Percentiles rank a stretch among this genome's conserved stretches.
phyloP scores from a whole-genome alignment of 345 rosid species.

The Lepidium aucheri region DNA sequence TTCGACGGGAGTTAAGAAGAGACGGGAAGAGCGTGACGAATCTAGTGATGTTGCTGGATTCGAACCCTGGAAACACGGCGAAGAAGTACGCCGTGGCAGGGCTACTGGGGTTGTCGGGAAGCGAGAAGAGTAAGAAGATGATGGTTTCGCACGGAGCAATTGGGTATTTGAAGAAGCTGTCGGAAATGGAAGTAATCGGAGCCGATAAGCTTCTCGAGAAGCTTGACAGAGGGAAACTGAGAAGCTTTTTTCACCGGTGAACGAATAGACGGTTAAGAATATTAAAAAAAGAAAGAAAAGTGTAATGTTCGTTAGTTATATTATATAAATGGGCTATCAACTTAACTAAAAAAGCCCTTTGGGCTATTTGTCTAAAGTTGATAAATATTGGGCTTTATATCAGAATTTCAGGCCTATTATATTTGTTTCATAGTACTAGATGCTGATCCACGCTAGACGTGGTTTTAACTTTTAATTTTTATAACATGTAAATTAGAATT shows the following conservation, averaged over 20 bases:
- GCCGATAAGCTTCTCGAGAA: constrained; percentile 76
- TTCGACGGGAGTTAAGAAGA: constrained; percentile 51
- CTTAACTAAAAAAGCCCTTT: not conserved
- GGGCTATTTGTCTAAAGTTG: not conserved
- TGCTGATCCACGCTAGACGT: too few species aligned
- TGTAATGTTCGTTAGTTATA: not conserved
- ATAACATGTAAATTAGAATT: too few species aligned
- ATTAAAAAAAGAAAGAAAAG: not conserved
- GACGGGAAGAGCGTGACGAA: constrained; percentile 68
- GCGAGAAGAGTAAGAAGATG: constrained; percentile 76
- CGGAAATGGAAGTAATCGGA: constrained; percentile 80
- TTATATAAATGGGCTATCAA: too few species aligned
- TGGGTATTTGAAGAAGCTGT: constrained; percentile 86
- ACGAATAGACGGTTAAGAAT: too few species aligned
- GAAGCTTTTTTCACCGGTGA: constrained; percentile 46
- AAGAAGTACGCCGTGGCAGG: constrained; percentile 80
- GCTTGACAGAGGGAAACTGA: constrained; percentile 63
- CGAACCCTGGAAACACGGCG: constrained; percentile 73
- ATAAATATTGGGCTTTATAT: too few species aligned
- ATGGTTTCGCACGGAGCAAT: constrained; percentile 94
- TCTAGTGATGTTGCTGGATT: constrained; percentile 76
- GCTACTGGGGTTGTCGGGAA: constrained; percentile 51
- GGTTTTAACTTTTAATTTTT: too few species aligned
- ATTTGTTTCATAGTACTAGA: too few species aligned
- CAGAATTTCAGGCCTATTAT: too few species aligned